These are phyloP conservation scores for Xylaria venustula DNA, from an alignment of 495 filamentous ascomycete genomes.

Conservation along the genomic window DNA sequence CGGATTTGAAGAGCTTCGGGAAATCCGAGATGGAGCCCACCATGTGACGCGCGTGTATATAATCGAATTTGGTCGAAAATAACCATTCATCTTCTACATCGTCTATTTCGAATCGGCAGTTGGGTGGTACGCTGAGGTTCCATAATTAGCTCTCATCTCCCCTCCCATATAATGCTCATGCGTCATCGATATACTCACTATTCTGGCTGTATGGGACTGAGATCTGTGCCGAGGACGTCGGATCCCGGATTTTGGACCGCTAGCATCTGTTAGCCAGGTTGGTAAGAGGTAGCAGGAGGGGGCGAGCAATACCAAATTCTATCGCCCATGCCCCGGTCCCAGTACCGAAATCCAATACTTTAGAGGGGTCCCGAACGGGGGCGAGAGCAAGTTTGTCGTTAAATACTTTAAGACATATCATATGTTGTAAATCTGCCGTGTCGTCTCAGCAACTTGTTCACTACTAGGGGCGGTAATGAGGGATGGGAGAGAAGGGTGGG, in stretches of 20 bases:
- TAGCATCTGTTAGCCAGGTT: background rate
- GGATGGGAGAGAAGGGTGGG: background rate
- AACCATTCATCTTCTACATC: slow-evolving; percentile 53
- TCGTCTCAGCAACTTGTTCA: background rate
- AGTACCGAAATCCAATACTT: slow-evolving; percentile 46
- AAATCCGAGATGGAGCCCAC: slow-evolving; percentile 44
- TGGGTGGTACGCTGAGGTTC: slow-evolving; percentile 37
- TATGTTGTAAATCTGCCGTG: slow-evolving; percentile 52
- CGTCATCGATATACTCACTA: slow-evolving; percentile 25
- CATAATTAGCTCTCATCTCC: background rate
- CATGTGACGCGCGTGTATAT: slow-evolving; percentile 48
- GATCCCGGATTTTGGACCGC: slow-evolving; percentile 14
- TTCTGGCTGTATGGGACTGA: slow-evolving; percentile 48
- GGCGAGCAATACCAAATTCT: slow-evolving; percentile 43
- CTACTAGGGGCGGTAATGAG: background rate
- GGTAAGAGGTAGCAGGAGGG: background rate
- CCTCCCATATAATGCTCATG: background rate
- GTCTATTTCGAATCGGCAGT: slow-evolving; percentile 49
- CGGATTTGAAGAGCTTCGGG: slow-evolving; percentile 38
- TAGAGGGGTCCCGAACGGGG: slow-evolving; percentile 9
- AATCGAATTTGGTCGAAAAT: slow-evolving; percentile 45
- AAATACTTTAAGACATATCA: slow-evolving; percentile 83
- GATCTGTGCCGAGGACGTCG: slow-evolving; percentile 42
- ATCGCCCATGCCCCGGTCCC: slow-evolving; percentile 50
- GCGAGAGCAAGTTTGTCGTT: slow-evolving; percentile 58